Conservation (phyloP, 129 eudicot species). For the Flaveria linearis region DNA sequence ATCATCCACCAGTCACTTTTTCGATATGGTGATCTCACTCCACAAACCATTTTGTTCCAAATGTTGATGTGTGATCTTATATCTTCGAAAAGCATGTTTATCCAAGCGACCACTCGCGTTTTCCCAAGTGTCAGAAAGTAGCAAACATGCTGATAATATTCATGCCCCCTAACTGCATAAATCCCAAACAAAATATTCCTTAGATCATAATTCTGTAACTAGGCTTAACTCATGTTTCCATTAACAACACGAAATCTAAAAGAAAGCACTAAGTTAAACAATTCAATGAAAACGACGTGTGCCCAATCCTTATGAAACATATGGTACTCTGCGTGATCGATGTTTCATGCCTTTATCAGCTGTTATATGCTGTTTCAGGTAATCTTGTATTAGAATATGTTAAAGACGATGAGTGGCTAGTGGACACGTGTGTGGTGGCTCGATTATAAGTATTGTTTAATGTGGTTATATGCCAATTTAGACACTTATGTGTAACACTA, state of each 20-base stretch:
- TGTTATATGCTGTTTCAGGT: slow-evolving; percentile 49
- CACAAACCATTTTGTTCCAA: slow-evolving; percentile 26
- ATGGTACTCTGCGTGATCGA: slow-evolving; percentile 28
- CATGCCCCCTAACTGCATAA: slow-evolving; percentile 15
- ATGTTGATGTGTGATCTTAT: slow-evolving; percentile 20
- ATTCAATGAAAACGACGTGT: slow-evolving; percentile 28
- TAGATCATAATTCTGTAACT: slow-evolving; percentile 22
- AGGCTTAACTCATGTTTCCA: slow-evolving; percentile 34
- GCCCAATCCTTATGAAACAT: slow-evolving; percentile 43
- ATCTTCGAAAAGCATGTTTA: slow-evolving; percentile 19
- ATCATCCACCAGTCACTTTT: slow-evolving; percentile 30
- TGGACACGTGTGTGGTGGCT: slow-evolving; percentile 56
- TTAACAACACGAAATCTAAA: slow-evolving; percentile 26
- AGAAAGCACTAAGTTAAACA: slow-evolving; percentile 31
- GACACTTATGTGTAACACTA: slow-evolving; percentile 44
- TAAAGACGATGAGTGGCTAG: slow-evolving; percentile 38
- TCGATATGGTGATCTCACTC: slow-evolving; percentile 48
- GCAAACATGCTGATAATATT: slow-evolving; percentile 21
- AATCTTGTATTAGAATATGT: slow-evolving; percentile 40
- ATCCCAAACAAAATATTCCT: slow-evolving; percentile 26
- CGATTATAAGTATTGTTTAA: slow-evolving; percentile 29
- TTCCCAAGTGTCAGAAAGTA: slow-evolving; percentile 25
- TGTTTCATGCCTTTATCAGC: slow-evolving; percentile 33
- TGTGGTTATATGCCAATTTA: slow-evolving; percentile 44
- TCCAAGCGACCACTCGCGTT: slow-evolving; percentile 14